Evolutionary conservation across 2,329 filamentous ascomycete genomes (phyloP).

Genomic region (Claviceps digitariae): DNA sequence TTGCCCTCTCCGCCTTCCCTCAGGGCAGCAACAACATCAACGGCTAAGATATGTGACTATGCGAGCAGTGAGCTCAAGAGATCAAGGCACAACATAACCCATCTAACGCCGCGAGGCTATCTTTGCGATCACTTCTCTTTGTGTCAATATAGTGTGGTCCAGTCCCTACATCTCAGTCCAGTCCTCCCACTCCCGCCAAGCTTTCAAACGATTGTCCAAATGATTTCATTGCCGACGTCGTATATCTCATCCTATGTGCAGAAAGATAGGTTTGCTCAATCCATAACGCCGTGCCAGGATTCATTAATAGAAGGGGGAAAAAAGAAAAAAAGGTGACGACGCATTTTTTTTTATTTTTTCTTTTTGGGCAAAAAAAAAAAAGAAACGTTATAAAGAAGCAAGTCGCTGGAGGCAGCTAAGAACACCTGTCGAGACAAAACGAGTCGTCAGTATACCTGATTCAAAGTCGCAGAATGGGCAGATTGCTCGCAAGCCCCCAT

Average conservation of each 20-base stretch:
- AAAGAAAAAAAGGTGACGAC: background rate
- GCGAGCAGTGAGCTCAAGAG: background rate
- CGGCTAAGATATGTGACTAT: no score
- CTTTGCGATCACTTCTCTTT: no score
- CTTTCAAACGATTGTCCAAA: background rate
- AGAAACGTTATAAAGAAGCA: conserved; percentile 15
- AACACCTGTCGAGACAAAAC: conserved; percentile 20
- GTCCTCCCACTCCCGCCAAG: background rate
- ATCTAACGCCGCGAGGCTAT: no score
- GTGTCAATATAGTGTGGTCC: no score
- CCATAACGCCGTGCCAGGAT: conserved; percentile 4
- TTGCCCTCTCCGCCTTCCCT: no score
- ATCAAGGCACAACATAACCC: background rate
- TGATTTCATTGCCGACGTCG: background rate
- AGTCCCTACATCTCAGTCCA: background rate
- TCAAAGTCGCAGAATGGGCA: background rate
- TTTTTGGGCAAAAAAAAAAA: no score
- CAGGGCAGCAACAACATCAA: no score
- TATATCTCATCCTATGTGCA: background rate
- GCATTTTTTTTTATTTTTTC: no score
- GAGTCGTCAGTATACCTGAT: background rate
- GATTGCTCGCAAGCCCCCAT: no score
- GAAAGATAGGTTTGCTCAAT: background rate
- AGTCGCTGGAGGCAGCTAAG: conserved; percentile 30
- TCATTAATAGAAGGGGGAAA: background rate